Evolutionary conservation across 306 rosid species (phyloP).

Genomic region (Cucurbita maxima): DNA sequence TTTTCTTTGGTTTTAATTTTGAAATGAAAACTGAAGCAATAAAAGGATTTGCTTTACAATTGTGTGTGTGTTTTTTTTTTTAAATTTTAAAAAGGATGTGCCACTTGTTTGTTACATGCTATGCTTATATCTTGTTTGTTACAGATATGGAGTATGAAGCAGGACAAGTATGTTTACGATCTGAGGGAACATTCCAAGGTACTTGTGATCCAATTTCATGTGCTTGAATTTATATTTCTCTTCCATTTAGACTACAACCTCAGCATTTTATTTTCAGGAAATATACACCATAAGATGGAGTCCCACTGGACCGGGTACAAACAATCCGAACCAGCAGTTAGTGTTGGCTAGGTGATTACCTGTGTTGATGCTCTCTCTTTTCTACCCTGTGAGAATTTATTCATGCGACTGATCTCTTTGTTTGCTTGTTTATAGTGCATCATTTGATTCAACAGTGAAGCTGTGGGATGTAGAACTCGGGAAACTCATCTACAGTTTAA

Average conservation of each 20-base stretch:
- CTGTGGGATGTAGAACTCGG: conserved; percentile 81
- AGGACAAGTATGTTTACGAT: conserved; percentile 72
- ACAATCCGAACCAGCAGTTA: conserved; percentile 61
- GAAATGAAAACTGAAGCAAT: background rate
- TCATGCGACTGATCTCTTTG: background rate
- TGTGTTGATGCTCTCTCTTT: background rate
- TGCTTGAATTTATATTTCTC: background rate
- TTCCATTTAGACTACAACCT: conserved; percentile 3
- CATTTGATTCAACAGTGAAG: conserved; percentile 84
- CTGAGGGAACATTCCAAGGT: conserved; percentile 90
- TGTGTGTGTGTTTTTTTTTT: too few species aligned
- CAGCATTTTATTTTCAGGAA: conserved; percentile 38
- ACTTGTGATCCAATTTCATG: background rate
- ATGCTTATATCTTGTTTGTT: conserved; percentile 3
- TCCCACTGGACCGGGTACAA: conserved; percentile 79
- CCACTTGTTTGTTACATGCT: background rate
- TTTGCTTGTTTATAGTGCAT: conserved; percentile 44
- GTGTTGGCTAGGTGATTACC: conserved; percentile 70
- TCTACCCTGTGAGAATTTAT: background rate
- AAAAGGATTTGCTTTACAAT: background rate
- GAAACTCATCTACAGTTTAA: conserved; percentile 57
- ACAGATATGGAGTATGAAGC: conserved; percentile 94
- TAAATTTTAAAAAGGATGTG: background rate
- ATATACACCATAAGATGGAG: conserved; percentile 94
- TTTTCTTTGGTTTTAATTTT: background rate